Evolutionary conservation across 345 rosid species (phyloP), one percentile per base, ranked within the genome.

Genomic region (Pugionium dolabratum): DNA sequence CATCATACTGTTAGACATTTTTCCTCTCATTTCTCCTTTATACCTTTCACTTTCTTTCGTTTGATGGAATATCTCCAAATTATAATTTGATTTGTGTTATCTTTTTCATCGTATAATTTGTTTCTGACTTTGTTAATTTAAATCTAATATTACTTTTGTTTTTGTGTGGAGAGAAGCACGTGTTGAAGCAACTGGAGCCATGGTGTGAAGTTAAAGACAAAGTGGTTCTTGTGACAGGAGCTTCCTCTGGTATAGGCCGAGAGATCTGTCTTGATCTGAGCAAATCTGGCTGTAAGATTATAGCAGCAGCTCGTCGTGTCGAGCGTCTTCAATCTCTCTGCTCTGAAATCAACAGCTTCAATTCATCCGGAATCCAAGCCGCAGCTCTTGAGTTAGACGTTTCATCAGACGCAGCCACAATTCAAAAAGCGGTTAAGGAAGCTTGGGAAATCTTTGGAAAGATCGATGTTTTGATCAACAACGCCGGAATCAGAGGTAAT

Each of bases 161-260:
- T 7, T 39, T 39, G 42, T 39, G 42, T 39, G 42, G 6, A 39
- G 42, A 39, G 9, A 39, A 4, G 43, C 49, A 63, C 49, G 69
- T 71, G 44, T 56, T 57, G 30, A 42, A 48, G 37, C 84, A 71
- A 28, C 69, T 85, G 42, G 96, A 86, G 84, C 96, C 96, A 30
- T 88, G 96, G 98, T 28, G 55, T 62, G 76, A 85, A 31, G 65
- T 89, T 5, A 61, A 63, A 11, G 79, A 66, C 85, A 91, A 84
- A 67, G 98, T 89, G 62, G 96, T 91, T 10, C 62, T 91, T 74
- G 85, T 91, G 9, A 91, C 98, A 37, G 95, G 98, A 32, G 96
- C 92, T 25, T 91, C 95, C 41, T 80, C 96, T 31, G 96, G 98
- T 47, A 58, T 89, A 27, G 98, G 98, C 44, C 56, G 83, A 53